These are phyloP conservation scores for Penicillium hordei DNA, from an alignment of 2,329 filamentous ascomycete genomes.

Conservation along the genomic window DNA sequence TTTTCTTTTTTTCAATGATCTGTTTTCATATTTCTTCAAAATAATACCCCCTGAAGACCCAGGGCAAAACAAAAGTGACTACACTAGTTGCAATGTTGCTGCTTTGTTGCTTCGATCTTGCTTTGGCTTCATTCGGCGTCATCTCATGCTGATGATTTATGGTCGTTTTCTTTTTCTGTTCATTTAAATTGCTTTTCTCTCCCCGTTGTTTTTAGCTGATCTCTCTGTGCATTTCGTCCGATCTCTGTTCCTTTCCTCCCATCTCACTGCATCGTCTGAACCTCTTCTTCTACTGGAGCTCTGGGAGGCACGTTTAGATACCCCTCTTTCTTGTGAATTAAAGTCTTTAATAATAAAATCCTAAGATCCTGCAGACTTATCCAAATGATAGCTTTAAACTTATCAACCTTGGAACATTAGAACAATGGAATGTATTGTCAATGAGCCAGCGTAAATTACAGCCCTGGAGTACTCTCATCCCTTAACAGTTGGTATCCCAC, in stretches of 20 bases:
- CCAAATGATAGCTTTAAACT: no score
- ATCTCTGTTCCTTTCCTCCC: background rate
- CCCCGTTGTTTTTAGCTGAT: background rate
- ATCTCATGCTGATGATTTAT: background rate
- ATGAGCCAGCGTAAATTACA: no score
- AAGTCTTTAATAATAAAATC: constrained; percentile 13
- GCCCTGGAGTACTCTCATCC: no score
- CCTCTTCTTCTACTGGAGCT: constrained; percentile 10
- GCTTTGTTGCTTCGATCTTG: constrained; percentile 9
- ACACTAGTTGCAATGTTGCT: constrained; percentile 1
- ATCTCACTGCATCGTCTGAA: constrained; percentile 7
- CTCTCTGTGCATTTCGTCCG: background rate
- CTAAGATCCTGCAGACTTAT: background rate
- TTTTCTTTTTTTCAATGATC: constrained; percentile 1
- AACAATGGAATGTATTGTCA: no score
- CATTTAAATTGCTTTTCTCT: background rate
- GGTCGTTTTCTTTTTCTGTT: background rate
- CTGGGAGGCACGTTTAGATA: constrained; percentile 37
- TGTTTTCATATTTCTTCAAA: constrained; percentile 9
- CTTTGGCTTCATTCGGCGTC: background rate
- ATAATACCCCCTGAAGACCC: background rate
- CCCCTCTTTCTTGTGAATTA: constrained; percentile 24
- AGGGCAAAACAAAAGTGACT: background rate
- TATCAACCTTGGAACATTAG: no score
- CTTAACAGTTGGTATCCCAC: no score